Base-by-base conservation (phyloP, 2,329 filamentous ascomycete genomes). In the Xylariaceae sp. region DNA sequence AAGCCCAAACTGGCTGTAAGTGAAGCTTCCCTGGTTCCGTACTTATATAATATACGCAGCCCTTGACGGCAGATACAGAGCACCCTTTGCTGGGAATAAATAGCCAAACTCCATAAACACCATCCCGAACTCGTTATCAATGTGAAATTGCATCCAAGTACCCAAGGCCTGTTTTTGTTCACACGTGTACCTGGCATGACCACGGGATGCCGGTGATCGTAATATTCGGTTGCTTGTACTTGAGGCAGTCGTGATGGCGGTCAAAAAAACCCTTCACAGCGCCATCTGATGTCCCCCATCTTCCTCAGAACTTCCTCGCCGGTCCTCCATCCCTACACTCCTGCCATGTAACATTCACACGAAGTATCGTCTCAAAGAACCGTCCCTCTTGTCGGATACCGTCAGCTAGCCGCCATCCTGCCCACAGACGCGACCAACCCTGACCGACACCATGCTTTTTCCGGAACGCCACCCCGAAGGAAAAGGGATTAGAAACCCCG, bases 401-500 rank as follows among this genome's bases (percentile, higher is more conserved):
- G 30, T 35, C 56, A 37, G 55, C 30, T 56, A 48, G 56, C 39
- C 44, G 30, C 23, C 56, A 44, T 55, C 35, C 39, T 49, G 42
- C 51, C 47, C 50, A 47, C 39, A 48, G 17, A 47, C 23, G 48
- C 47, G 54, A 34, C 39, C 13, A 53, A 58, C 37, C 37, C 44
- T 49, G 56, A 39, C 45, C 15, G 39, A 37, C 45, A 52, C 50
- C 49, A 50, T 44, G 10, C 52, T 18, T 48, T 56, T 34, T 37
- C 55, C 17, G 50, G 42, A 58, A 62, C 51, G 58, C 57, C 35
- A 44, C 52, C 53, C 49, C 59, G 60, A 64, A 61, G 15, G 61
- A 42, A 51, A 62, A 53, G 53, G 54, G 58, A 51, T 59, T 66
- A 63, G 66, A 66, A 79, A 78, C 76, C 72, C 76, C 62, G 76